Evolutionary conservation across 306 rosid genomes (phyloP), one percentile per base, ranked within the genome.

Genomic region (Parietaria judaica): DNA sequence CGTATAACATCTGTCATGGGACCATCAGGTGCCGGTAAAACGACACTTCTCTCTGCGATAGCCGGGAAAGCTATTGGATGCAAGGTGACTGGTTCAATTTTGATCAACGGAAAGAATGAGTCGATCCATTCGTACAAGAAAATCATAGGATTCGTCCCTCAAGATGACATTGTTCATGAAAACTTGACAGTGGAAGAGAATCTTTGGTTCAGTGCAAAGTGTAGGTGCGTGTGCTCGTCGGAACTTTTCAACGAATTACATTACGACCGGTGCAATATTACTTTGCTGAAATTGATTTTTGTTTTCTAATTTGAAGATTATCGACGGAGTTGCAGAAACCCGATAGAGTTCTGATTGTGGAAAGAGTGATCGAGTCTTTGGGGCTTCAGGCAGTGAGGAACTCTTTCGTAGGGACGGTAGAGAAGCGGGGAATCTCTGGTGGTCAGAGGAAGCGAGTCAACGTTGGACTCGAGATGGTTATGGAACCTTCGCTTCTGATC

Each of bases 1-100:
- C 90, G 90, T 41, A 88, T 92, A 50, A 82, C 97, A 45, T 83
- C 99, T 52, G 95, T 92, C 64, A 88, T 92, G 97, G 99, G 99
- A 55, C 99, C 99, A 47, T 92, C 99, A 51, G 97, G 99, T 41
- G 99, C 99, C 37, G 99, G 99, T 56, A 92, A 92, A 86, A 92
- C 99, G 56, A 84, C 90, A 23, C 81, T 92, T 72, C 94, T 88
- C 66, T 88, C 97, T 59, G 97, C 97, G 66, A 65, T 92, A 54
- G 97, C 97, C 0, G 99, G 99, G 75, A 92, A 84, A 68, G 81
- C 95, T 31, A 69, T 82, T 58, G 97, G 99, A 65, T 92, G 95
- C 81, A 76, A 48, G 37, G 72, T 71, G 58, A 80, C 74, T 60
- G 97, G 99, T 70, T 80, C 81, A 34, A 82, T 92, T 79, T 85